Evolutionary conservation across 768 basidiomycete genomes (phyloP), one percentile per base, ranked within the genome.

Genomic region (Chalciporus chontae): DNA sequence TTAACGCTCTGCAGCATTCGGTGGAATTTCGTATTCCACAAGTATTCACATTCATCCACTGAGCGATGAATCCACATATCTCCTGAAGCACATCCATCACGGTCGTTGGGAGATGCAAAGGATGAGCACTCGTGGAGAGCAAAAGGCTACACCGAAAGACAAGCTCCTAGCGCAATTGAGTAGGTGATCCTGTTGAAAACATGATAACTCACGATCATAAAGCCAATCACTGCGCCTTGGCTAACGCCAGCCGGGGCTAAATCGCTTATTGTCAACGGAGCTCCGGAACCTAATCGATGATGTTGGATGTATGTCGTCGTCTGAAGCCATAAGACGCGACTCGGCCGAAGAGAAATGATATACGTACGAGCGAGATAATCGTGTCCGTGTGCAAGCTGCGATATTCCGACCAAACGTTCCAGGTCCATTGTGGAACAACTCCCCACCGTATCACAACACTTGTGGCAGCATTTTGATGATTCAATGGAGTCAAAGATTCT

Each of bases 381-480:
- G 67, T 68, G 46, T 84, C 83, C 2, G 75, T 68, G 31, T 80
- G 66, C 24, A 75, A 71, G 34, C 69, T 61, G 18, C 79, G 73
- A 50, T 70, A 69, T 56, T 87, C 85, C 41, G 68, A 62, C 83
- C 85, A 89, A 7, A 75, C 64, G 10, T 61, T 66, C 86, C 88
- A 90, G 47, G 71, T 72, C 86, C 87, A 88, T 1, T 77, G 74
- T 3, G 85, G 62, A 10, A 76, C 66, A 10, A 72, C 54, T 26
- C 80, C 78, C 80, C 82, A 87, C 52, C 68, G 68, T n/a, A 85
- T 47, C n/a, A 89, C 61, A 18, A 85, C 71, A 6, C 41, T 63
- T 50, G 77, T 75, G 10, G 83, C 64, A 40, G 58, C 48, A 60
- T 81, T 77, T 6, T 76, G 61, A 17, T 56, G 47, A 23, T 52